Conservation (phyloP, 768 basidiomycete species). For the Lentinula sp. region DNA sequence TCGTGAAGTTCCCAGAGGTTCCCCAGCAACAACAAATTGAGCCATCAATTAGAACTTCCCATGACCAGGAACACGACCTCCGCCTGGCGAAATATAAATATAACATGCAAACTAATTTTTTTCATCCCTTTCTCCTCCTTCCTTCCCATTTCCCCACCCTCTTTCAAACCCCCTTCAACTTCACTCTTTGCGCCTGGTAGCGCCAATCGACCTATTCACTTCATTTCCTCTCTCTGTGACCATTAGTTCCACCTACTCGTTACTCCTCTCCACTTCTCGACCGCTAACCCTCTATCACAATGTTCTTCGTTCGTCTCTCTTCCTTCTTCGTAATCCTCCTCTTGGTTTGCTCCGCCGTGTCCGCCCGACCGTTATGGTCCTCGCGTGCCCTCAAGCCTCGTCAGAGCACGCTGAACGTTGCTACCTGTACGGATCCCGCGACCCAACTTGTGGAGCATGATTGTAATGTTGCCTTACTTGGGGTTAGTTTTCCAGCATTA, state of each 20-base stretch:
- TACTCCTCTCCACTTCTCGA: not conserved
- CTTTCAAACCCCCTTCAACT: not conserved
- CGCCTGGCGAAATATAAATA: not conserved
- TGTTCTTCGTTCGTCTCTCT: constrained; percentile 12
- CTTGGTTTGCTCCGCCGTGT: constrained; percentile 4
- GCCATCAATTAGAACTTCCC: not conserved
- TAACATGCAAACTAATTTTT: not conserved
- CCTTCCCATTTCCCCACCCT: not conserved
- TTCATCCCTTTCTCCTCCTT: not conserved
- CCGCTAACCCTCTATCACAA: not conserved
- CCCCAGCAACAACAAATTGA: not conserved
- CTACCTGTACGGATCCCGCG: constrained; percentile 13
- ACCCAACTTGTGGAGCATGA: constrained; percentile 13
- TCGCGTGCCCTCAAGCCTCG: constrained; percentile 1
- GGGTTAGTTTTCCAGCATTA: constrained; percentile 5
- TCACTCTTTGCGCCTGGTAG: not conserved
- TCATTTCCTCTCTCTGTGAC: not conserved
- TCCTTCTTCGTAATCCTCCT: constrained; percentile 8
- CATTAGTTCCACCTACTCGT: not conserved
- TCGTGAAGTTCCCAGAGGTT: not conserved
- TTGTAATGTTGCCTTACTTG: constrained; percentile 16
- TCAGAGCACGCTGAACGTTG: constrained; percentile 11
- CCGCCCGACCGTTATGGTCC: constrained; percentile 10
- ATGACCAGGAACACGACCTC: not conserved
- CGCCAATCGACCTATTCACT: not conserved